A percentile compares a stretch with the other conserved stretches of the same genome.
Conservation (phyloP, 2,329 filamentous ascomycete species). For the Claviceps quebecensis region DNA sequence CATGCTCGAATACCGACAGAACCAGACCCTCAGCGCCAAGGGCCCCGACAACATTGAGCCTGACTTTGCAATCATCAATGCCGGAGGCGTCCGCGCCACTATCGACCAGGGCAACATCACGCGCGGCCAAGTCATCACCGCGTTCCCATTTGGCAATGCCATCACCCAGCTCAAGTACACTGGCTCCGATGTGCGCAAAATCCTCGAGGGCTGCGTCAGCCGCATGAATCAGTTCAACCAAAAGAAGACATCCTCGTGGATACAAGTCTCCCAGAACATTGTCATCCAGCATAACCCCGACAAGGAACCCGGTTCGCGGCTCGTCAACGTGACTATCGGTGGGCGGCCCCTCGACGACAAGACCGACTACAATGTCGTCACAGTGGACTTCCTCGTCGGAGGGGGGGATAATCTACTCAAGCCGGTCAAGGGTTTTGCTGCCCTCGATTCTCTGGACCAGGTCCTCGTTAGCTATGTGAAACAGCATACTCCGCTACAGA, state of each 20-base stretch:
- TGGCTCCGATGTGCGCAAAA: conserved; percentile 39
- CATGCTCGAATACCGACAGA: conserved; percentile 45
- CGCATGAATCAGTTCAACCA: conserved; percentile 40
- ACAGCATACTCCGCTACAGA: conserved; percentile 32
- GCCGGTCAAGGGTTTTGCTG: conserved; percentile 23
- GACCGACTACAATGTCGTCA: conserved; percentile 41
- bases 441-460: conserved; percentile 39
- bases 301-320: conserved; percentile 31
- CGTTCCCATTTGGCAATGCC: conserved; percentile 53
- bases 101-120: conserved; percentile 49
- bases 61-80: conserved; percentile 48
- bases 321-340: conserved; percentile 38
- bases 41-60: conserved; percentile 19
- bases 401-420: conserved; percentile 49
- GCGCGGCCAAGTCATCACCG: conserved; percentile 46
- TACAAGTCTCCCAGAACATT: conserved; percentile 46
- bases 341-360: conserved; percentile 31
- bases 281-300: conserved; percentile 42
- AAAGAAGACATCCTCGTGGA: conserved; percentile 39
- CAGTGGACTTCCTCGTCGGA: conserved; percentile 47
- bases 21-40: conserved; percentile 21
- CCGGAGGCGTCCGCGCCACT: conserved; percentile 48
- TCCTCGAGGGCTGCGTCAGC: conserved; percentile 45
- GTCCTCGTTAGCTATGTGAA: conserved; percentile 37
- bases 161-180: conserved; percentile 42